These are phyloP conservation scores for Nicotiana tabacum DNA, from an alignment of 257 asterid genomes.

Conservation along the genomic window DNA sequence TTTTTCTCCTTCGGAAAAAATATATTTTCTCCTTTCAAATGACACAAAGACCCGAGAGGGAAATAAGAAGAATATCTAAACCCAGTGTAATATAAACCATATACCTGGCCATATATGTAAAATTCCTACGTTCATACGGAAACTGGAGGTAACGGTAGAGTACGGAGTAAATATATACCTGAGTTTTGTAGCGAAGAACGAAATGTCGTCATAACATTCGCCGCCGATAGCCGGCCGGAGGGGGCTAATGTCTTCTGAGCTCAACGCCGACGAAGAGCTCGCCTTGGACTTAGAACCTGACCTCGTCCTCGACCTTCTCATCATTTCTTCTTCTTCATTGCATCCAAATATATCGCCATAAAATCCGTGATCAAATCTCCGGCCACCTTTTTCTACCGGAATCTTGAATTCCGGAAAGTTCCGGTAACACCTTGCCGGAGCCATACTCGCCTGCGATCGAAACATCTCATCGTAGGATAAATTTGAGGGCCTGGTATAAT, in stretches of 20 bases:
- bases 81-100: no score
- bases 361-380: constrained; percentile 33
- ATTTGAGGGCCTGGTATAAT: constrained; percentile 6
- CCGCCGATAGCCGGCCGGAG: constrained; percentile 41
- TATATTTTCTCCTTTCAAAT: no score
- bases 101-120: not conserved
- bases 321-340: constrained; percentile 38
- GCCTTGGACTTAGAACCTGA: constrained; percentile 43
- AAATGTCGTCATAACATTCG: constrained; percentile 39
- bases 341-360: constrained; percentile 64
- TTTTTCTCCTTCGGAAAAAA: no score
- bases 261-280: constrained; percentile 60
- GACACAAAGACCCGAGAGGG: no score
- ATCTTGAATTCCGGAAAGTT: constrained; percentile 65
- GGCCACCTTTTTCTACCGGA: constrained; percentile 28
- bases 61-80: no score
- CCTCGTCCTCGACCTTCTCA: constrained; percentile 51
- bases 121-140: not conserved
- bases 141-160: not conserved
- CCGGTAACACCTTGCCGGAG: constrained; percentile 31
- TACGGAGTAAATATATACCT: constrained; percentile 29
- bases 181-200: constrained; percentile 53
- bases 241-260: constrained; percentile 79
- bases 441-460: constrained; percentile 8
- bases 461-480: constrained; percentile 52